These are phyloP conservation scores for Chlorella sp. DNA, from an alignment of 139 green algal species.

Conservation along the genomic window DNA sequence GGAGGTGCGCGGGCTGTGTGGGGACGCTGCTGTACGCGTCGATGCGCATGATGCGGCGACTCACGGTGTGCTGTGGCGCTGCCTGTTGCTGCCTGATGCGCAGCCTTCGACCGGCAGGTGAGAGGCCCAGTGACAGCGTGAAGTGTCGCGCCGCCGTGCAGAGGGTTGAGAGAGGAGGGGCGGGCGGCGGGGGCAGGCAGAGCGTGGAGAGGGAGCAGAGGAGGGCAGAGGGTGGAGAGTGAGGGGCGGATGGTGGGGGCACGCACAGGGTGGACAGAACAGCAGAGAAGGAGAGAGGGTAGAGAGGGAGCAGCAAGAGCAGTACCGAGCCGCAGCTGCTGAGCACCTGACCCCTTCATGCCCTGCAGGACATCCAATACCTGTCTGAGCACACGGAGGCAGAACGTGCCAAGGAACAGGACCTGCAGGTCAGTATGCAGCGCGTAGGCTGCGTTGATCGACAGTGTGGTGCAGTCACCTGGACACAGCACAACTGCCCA, in stretches of 20 bases:
- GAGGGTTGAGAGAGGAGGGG: background rate
- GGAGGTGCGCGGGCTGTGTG: too few species aligned
- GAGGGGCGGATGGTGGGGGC: too few species aligned
- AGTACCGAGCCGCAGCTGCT: conserved; percentile 2
- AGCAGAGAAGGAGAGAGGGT: background rate
- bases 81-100: background rate
- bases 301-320: background rate
- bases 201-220: too few species aligned
- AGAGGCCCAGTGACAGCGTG: background rate
- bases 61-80: background rate
- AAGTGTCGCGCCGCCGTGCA: background rate
- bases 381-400: conserved; percentile 22
- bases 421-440: background rate
- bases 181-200: background rate
- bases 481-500: background rate
- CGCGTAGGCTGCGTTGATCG: background rate
- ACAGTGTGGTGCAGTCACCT: background rate
- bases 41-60: background rate
- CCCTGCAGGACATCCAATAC: conserved; percentile 18
- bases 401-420: conserved; percentile 11
- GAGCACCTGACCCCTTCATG: background rate
- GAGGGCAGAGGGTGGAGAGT: too few species aligned
- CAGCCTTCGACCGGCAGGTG: background rate
- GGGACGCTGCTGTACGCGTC: background rate
- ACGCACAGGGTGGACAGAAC: too few species aligned